These are phyloP conservation scores for Puccinia triticina DNA, from an alignment of 1,284 basidiomycete species.

Conservation along the genomic window DNA sequence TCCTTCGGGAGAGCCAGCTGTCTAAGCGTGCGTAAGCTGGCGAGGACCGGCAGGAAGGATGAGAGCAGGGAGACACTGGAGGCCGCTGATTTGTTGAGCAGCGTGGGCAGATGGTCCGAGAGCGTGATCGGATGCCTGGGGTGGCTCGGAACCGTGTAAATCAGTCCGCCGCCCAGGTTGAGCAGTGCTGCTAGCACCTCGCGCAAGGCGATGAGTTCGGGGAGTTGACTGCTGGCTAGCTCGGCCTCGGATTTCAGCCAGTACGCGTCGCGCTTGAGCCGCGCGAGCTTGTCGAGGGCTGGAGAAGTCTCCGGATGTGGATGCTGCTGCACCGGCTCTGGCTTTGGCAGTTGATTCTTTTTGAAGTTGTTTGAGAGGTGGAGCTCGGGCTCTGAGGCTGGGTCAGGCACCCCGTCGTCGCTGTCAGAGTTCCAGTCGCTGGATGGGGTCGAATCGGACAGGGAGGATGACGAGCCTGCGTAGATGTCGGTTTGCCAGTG, in stretches of 20 bases:
- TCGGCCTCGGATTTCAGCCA: constrained; percentile 9
- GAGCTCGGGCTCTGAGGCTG: not conserved
- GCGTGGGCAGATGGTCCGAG: constrained; percentile 6
- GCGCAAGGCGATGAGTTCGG: constrained; percentile 40
- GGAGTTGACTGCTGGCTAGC: not conserved
- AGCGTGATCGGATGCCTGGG: not conserved
- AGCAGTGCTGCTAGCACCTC: constrained; percentile 32
- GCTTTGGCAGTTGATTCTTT: not conserved
- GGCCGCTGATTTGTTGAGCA: constrained; percentile 26
- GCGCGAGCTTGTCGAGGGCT: not conserved
- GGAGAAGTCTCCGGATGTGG: not conserved
- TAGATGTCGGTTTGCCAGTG: constrained; percentile 49
- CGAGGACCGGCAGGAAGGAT: constrained; percentile 31
- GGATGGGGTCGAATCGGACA: constrained; percentile 12
- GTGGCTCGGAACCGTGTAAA: not conserved
- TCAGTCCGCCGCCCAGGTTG: constrained; percentile 11
- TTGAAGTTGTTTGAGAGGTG: too few relatives aligned
- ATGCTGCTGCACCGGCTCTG: not conserved
- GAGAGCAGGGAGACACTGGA: constrained; percentile 17
- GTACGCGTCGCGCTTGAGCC: constrained; percentile 10
- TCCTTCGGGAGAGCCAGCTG: not conserved
- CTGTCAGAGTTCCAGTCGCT: constrained; percentile 26
- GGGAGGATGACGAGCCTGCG: constrained; percentile 45
- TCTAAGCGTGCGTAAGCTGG: constrained; percentile 18
- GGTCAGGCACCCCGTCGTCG: not conserved